phyloP scores from a whole-genome alignment of 2,329 filamentous ascomycete genomes.

The Thelonectria olida region DNA sequence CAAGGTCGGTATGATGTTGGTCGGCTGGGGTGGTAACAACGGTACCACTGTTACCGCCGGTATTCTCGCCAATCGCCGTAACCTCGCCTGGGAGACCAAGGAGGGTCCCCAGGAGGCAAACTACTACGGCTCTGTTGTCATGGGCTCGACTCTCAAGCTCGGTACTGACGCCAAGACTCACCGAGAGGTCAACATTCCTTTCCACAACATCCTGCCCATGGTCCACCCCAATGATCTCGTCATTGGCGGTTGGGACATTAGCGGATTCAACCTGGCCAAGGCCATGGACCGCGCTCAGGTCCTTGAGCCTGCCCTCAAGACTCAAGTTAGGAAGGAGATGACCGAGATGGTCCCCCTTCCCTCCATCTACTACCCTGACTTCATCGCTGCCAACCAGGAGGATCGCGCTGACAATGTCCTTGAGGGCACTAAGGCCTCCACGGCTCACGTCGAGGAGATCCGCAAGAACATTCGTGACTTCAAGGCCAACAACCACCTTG shows the following conservation, averaged over 20 bases:
- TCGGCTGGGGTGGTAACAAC: constrained; percentile 98
- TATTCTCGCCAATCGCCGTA: constrained; percentile 92
- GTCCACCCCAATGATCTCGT: constrained; percentile 95
- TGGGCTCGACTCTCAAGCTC: constrained; percentile 97
- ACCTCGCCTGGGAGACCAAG: constrained; percentile 91
- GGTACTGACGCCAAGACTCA: constrained; percentile 85
- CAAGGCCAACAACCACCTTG: constrained; percentile 83
- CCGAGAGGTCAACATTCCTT: constrained; percentile 94
- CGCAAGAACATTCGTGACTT: constrained; percentile 95
- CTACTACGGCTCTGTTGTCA: constrained; percentile 98
- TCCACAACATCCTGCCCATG: constrained; percentile 94
- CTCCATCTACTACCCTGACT: constrained; percentile 98
- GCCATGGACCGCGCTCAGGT: constrained; percentile 97
- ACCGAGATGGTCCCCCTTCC: constrained; percentile 85
- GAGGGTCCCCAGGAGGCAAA: constrained; percentile 87
- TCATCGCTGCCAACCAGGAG: constrained; percentile 98
- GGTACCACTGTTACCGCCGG: constrained; percentile 96
- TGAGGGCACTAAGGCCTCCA: constrained; percentile 82
- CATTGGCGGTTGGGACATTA: constrained; percentile 98
- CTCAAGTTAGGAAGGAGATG: constrained; percentile 93
- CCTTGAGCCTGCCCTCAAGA: constrained; percentile 93
- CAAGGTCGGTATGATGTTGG: constrained; percentile 96
- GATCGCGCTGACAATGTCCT: constrained; percentile 93
- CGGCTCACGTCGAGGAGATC: constrained; percentile 90
- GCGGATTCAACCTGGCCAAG: constrained; percentile 84